These are phyloP conservation scores for Dichotomopilus funicola DNA, from an alignment of 2,329 filamentous ascomycete species.

Conservation along the genomic window DNA sequence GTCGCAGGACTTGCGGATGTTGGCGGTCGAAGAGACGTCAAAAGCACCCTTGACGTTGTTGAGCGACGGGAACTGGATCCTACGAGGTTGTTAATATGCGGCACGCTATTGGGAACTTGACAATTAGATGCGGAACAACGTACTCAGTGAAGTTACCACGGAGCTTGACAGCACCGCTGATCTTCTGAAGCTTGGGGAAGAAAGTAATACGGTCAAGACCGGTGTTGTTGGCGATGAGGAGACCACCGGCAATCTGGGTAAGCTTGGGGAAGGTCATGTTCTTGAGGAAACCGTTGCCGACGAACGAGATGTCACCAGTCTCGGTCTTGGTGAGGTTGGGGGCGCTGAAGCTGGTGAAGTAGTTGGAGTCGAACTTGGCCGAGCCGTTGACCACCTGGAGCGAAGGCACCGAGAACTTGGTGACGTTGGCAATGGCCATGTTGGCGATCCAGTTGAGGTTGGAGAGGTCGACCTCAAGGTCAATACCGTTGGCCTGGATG, in stretches of 20 bases:
- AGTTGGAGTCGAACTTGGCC: slow-evolving; percentile 78
- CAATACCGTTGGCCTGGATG: slow-evolving; percentile 73
- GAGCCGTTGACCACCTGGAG: slow-evolving; percentile 69
- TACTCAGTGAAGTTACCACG: slow-evolving; percentile 78
- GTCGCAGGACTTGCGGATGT: slow-evolving; percentile 51
- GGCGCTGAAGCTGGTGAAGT: slow-evolving; percentile 53
- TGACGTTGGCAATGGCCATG: slow-evolving; percentile 77
- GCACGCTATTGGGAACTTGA: slow-evolving; percentile 15
- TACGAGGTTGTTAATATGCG: slow-evolving; percentile 33
- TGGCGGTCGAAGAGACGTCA: slow-evolving; percentile 59
- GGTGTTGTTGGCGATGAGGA: slow-evolving; percentile 89
- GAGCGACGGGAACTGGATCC: slow-evolving; percentile 63
- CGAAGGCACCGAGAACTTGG: slow-evolving; percentile 64
- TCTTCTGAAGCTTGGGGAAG: slow-evolving; percentile 60
- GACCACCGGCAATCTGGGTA: slow-evolving; percentile 64
- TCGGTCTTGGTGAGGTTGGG: slow-evolving; percentile 66
- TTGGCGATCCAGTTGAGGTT: slow-evolving; percentile 73
- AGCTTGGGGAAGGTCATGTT: slow-evolving; percentile 74
- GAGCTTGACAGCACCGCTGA: slow-evolving; percentile 77
- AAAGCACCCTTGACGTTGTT: slow-evolving; percentile 65
- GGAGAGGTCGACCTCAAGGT: slow-evolving; percentile 65
- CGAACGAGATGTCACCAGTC: slow-evolving; percentile 53
- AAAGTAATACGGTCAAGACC: slow-evolving; percentile 56
- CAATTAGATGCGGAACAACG: slow-evolving; percentile 31
- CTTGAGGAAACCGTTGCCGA: slow-evolving; percentile 53